Evolutionary conservation across 306 rosid species (phyloP), one percentile per base, ranked within the genome.

Genomic region (Dicorynia guianensis): DNA sequence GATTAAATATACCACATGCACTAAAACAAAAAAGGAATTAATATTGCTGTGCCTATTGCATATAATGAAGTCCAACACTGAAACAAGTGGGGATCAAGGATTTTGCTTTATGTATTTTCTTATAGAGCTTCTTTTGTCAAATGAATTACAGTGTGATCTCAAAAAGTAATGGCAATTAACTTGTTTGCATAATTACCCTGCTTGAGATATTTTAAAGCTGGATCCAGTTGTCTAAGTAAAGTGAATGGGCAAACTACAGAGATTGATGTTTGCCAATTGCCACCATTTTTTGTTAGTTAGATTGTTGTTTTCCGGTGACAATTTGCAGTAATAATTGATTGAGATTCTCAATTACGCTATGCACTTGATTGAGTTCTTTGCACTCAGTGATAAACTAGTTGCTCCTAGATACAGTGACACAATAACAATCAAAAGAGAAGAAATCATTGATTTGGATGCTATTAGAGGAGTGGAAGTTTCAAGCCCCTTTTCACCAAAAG

Each of bases 31-130:
- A 25, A 64, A 59, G 63, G 59, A 67, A 58, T 44, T 48, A 34
- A 77, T 63, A 46, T 42, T 75, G 56, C 60, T 55, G 67, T 53
- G 69, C 77, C 36, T 58, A 72, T 47, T n/a, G n/a, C 55, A 61
- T 19, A 70, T 67, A 69, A 71, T 70, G 53, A 81, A 64, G 81
- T 78, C 80, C 74, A 68, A 68, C 67, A 36, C 48, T 54, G 74
- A 18, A 67, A 20, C 30, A 2, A 59, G 57, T 13, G 8, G 13
- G 46, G 42, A 56, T 52, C 10, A 63, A 54, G 7, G 11, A 30
- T 49, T 76, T 74, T 15, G 40, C 42, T 47, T 74, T 13, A 20
- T 43, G 15, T 18, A 38, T 49, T 38, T 58, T 60, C 19, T 5
- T 39, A 25, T 25, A 25, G 2, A 1, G 30, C 30, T 25, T 25